Base-by-base conservation (phyloP, 192 early-diverging fungal genomes). In the Ambispora gerdemannii region DNA sequence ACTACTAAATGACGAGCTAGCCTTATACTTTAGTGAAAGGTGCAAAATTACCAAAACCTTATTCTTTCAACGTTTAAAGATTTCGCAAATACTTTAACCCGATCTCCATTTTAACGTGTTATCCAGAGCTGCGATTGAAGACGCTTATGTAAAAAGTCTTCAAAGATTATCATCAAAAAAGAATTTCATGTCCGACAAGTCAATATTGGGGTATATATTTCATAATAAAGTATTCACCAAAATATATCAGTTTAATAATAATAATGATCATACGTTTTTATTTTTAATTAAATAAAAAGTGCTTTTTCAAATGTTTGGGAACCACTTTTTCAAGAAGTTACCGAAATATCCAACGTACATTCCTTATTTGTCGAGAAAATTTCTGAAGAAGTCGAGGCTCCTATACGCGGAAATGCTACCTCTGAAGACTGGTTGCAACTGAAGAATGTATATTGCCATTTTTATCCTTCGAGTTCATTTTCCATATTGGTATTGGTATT, bases 1-100 rank as follows among this genome's bases (percentile, higher is more conserved):
- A 43, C 52, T 68, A 11, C 49, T 84, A 3, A 80, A 82, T 70
- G 83, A 81, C 8, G 82, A 86, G 35, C 35, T 86, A 24, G 84
- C 82, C 17, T 78, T 81, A 25, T 86, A 86, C 31, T 80, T 84
- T 59, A 76, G 75, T 71, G 84, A 86, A 58, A 71, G 84, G 84
- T 84, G 60, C 32, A 24, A 17, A 38, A 20, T 0, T 38, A 47
- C 2, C 31, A 49, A 43, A 68, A 35, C 27, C 25, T 11, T 17
- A 30, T 4, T 49, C 0, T 65, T 13, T 19, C 20, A 11, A 53
- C 17, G 30, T 31, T 15, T 25, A 28, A 33, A 20, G 15, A n/a
- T 4, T 15, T 51, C 8, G 30, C 3, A 31, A 6, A n/a, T n/a
- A n/a, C 50, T 19, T 10, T 67, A 4, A 30, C n/a, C 22, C 0